Base-by-base conservation (phyloP, 2,329 filamentous ascomycete genomes). In the Hymenoscyphus infarciens region DNA sequence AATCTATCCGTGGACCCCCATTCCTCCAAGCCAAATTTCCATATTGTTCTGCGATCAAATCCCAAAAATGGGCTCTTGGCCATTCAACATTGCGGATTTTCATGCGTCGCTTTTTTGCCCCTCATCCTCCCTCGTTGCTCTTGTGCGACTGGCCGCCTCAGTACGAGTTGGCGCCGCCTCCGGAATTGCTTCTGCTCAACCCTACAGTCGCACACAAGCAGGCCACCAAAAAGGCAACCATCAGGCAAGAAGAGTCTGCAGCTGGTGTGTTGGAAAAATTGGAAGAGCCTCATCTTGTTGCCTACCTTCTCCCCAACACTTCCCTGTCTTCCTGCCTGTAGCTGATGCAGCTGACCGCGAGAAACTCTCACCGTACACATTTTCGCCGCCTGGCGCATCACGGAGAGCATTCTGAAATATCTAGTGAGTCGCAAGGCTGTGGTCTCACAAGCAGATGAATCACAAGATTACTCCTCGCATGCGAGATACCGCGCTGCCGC, bases 341-440 rank as follows among this genome's bases (percentile, higher is more conserved):
- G 45, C n/a, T 52, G 19, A 25, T 52, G 45, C 45, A 10, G 45
- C 19, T 52, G 45, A 52, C 45, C 45, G 45, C 19, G 45, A 52
- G 45, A 52, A 52, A 25, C 45, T 52, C 45, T 52, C 19, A 25
- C 45, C 45, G 45, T 52, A 52, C 45, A 52, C 13, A 52, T 19
- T 22, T 22, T 22, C 22, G 45, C 45, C 39, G 8, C 19, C 11
- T 52, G 39, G n/a, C n/a, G 39, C 45, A 52, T 52, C 45, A 10
- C 8, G 19, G 19, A 52, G 45, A 22, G 45, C 45, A 25, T 52
- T 25, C 45, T 19, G 45, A 52, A 52, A 5, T 22, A 25, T 52
- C 45, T 19, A 56, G 29, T 56, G 29, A 56, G 19, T 38, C 27
- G 33, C 53, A 55, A 35, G 54, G 27, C 54, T 56, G 54, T 56